Evolutionary conservation across 495 filamentous ascomycete genomes (phyloP).

Genomic region (Cenococcum geophilum): DNA sequence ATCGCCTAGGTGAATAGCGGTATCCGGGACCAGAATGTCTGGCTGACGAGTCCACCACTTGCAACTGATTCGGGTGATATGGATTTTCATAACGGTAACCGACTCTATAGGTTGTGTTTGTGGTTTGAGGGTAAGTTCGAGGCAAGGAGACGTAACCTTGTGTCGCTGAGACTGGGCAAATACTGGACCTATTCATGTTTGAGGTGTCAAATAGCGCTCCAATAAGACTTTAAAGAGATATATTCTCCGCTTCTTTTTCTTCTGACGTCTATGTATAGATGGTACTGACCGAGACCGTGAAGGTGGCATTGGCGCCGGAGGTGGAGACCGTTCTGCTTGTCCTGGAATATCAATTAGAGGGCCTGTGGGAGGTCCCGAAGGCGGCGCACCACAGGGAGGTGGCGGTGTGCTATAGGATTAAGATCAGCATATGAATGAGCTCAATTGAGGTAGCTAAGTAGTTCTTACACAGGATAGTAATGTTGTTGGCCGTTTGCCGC

Average conservation of each 20-base stretch:
- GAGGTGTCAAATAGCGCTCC: not conserved
- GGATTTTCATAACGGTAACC: not conserved
- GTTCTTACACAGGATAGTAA: constrained; percentile 8
- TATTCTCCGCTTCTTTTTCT: not conserved
- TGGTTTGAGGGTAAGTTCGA: not conserved
- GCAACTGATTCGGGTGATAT: not conserved
- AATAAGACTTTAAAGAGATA: not conserved
- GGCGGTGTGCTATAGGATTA: not conserved
- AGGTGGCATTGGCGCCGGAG: constrained; percentile 4
- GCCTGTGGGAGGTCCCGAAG: not conserved
- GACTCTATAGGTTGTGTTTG: not conserved
- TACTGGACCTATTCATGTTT: not conserved
- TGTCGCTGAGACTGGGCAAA: not conserved
- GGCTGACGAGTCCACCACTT: not conserved
- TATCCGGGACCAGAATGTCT: not conserved
- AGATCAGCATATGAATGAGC: not conserved
- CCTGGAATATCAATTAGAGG: not conserved
- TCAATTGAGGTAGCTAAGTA: not conserved
- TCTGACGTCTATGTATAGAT: not conserved
- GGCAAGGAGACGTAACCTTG: constrained; percentile 1
- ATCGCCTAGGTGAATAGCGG: not conserved
- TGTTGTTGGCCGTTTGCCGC: not conserved
- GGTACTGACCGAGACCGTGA: not conserved
- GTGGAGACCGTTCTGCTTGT: not conserved
- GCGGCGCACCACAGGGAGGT: not conserved